Evolutionary conservation across 176 grass and related monocot genomes (phyloP).

Genomic region (Guadua angustifolia): DNA sequence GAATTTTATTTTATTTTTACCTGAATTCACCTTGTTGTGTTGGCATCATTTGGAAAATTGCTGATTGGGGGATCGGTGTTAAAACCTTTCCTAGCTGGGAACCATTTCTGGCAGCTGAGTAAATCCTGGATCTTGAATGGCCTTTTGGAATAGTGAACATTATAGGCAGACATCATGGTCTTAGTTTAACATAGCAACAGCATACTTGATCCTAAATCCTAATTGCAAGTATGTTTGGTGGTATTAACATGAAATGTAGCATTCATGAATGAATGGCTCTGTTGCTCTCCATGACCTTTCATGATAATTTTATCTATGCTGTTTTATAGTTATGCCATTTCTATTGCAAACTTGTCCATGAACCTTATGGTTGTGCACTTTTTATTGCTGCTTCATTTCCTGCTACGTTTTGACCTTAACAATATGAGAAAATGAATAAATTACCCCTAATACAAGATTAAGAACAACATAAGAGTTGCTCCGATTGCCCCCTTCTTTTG

Average conservation of each 20-base stretch:
- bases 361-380: constrained; percentile 18
- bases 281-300: background rate
- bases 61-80: background rate
- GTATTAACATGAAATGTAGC: constrained; percentile 10
- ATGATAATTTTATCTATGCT: background rate
- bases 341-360: background rate
- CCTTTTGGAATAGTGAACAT: constrained; percentile 16
- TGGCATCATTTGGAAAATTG: constrained; percentile 16
- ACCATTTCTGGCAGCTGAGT: constrained; percentile 1
- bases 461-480: constrained; percentile 16
- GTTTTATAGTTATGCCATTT: constrained; percentile 10
- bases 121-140: background rate
- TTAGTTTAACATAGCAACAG: constrained; percentile 21
- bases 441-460: constrained; percentile 21
- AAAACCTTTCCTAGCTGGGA: background rate
- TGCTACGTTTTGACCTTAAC: background rate
- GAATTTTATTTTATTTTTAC: background rate
- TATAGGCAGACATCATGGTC: background rate
- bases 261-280: background rate
- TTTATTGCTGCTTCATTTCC: background rate
- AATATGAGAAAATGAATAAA: background rate
- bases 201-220: constrained; percentile 20
- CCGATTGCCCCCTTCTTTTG: background rate
- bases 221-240: background rate
- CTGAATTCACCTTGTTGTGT: background rate